These are phyloP conservation scores for Brassica hybrid DNA, from an alignment of 441 rosid genomes.

Conservation along the genomic window DNA sequence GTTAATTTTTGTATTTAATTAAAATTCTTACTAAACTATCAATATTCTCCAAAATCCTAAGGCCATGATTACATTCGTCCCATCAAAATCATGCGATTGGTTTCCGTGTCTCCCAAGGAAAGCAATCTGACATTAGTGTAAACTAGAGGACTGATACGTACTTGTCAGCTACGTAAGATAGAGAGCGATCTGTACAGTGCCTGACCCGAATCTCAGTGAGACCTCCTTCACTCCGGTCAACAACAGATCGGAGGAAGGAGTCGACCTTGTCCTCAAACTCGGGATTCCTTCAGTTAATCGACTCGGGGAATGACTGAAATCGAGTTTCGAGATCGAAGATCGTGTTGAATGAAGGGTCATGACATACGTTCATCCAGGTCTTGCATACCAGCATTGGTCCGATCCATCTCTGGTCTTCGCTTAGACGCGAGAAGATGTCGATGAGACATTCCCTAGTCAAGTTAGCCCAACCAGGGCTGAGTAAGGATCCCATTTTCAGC, in stretches of 20 bases:
- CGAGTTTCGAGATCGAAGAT: conserved; percentile 61
- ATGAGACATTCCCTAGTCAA: conserved; percentile 68
- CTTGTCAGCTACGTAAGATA: conserved; percentile 69
- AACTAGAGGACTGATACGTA: conserved; percentile 16
- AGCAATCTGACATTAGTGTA: neutral
- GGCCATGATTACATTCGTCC: neutral
- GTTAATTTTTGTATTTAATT: too few species aligned
- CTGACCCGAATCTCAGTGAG: conserved; percentile 61
- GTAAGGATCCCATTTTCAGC: conserved; percentile 31
- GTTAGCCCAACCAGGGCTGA: conserved; percentile 60
- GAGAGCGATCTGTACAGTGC: conserved; percentile 77
- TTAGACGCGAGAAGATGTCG: conserved; percentile 73
- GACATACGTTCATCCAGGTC: conserved; percentile 64
- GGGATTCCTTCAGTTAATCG: conserved; percentile 62
- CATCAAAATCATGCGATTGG: neutral
- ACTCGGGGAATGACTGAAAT: conserved; percentile 55
- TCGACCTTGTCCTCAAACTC: conserved; percentile 73
- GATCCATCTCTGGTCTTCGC: conserved; percentile 59
- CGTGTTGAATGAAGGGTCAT: conserved; percentile 65
- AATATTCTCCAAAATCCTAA: neutral
- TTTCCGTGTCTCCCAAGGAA: neutral
- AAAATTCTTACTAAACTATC: neutral
- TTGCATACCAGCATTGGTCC: conserved; percentile 78
- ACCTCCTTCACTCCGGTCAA: conserved; percentile 55
- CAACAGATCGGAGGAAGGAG: conserved; percentile 58